Evolutionary conservation across 1,139 yeast species (phyloP).

Genomic region (Kazachstania sp.): DNA sequence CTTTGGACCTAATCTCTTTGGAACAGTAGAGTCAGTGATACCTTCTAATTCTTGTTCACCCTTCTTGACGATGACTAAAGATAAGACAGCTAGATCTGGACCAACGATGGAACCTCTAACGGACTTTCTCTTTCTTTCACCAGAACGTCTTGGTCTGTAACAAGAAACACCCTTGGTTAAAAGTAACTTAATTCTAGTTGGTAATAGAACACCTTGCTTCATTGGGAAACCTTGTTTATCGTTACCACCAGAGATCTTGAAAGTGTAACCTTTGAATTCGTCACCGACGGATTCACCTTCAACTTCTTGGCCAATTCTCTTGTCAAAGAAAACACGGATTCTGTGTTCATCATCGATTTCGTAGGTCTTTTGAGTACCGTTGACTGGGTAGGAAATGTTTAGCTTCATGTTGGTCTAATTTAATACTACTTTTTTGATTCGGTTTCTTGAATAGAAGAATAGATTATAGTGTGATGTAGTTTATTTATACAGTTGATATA

Average conservation of each 20-base stretch:
- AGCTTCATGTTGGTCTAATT: constrained; percentile 67
- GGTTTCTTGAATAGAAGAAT: neutral
- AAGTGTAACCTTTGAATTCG: constrained; percentile 98
- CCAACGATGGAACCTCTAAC: constrained; percentile 99
- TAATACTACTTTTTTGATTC: neutral
- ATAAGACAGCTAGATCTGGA: constrained; percentile 91
- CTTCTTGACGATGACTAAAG: constrained; percentile 91
- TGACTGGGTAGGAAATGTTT: constrained; percentile 99
- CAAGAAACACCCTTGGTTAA: constrained; percentile 93
- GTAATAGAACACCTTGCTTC: constrained; percentile 99
- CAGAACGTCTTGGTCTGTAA: constrained; percentile 99
- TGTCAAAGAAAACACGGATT: constrained; percentile 96
- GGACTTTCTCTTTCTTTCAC: constrained; percentile 99
- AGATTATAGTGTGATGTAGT: neutral
- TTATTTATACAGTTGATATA: neutral
- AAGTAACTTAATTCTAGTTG: constrained; percentile 97
- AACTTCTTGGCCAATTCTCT: constrained; percentile 99
- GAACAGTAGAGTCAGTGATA: constrained; percentile 86
- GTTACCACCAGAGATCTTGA: constrained; percentile 99
- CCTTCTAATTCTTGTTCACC: constrained; percentile 96
- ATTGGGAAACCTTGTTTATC: constrained; percentile 99
- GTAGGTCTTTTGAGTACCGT: constrained; percentile 98
- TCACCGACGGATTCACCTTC: constrained; percentile 98
- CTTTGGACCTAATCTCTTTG: constrained; percentile 99
- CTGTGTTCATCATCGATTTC: constrained; percentile 99